Base-by-base conservation (phyloP, 331 rosid species). In the Arachis monticola region DNA sequence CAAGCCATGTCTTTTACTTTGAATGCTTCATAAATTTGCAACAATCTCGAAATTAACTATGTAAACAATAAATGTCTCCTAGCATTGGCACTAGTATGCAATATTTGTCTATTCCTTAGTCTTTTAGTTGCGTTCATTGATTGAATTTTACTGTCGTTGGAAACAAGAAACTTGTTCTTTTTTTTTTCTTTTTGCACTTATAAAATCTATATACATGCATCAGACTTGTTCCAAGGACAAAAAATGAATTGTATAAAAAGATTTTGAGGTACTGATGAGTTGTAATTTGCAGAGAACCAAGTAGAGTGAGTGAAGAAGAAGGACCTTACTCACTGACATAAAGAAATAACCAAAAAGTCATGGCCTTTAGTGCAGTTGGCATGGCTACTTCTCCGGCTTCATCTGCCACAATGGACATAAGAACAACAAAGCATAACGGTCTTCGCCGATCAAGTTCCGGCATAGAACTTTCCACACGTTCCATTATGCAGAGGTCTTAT, bases 381-480 rank as follows among this genome's bases (percentile, higher is more conserved):
- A 69, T 90, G 75, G 84, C 93, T 42, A 75, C 85, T 10, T 92
- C 98, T 64, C 84, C 85, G 6, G 82, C 69, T 58, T 53, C 85
- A 10, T 10, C 79, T 1, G 74, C 69, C 67, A 58, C 75, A 0
- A 75, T 62, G 74, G 90, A 85, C 72, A 76, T 83, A 64, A 60
- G 60, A 64, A 81, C 6, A 4, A 27, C 81, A 64, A 83, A 83
- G 69, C 77, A 80, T 5, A 80, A 30, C 11, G 78, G 89, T 80
- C 85, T 90, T 57, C 83, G 82, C 41, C 85, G 87, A 13, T 91
- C 97, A 0, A 77, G 73, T 3, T 93, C 98, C 2, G 32, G 82
- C 82, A 83, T 80, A 30, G 92, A 90, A 44, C 69, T 89, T 6
- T 35, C 51, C 72, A 79, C 56, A 1, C 82, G 74, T 45, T 79